Base-by-base conservation (phyloP, 2,329 filamentous ascomycete species). In the Cryphonectria nitschkei region DNA sequence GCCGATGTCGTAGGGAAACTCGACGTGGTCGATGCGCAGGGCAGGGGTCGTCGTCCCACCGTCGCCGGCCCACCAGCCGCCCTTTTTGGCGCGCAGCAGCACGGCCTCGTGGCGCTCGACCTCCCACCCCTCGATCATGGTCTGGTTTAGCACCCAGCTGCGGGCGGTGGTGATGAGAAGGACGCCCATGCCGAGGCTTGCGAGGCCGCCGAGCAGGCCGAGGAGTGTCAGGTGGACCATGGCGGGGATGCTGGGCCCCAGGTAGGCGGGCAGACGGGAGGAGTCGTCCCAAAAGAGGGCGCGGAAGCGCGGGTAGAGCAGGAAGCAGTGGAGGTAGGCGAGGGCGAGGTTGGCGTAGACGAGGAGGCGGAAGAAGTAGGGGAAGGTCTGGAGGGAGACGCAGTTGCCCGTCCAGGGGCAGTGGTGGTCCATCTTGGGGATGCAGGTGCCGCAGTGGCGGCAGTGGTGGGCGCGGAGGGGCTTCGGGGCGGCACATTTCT, bases 401-500 rank as follows among this genome's bases (percentile, higher is more conserved):
- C 93, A 97, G 81, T 95, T 95, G 72, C 82, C 84, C 3, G 92
- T 95, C 93, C 93, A 96, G 2, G 93, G 92, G 78, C 93, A 96
- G 82, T 97, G 93, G 81, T 94, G 92, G 81, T 95, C 92, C 92
- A 95, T 95, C 81, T 89, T 92, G 52, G 92, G 91, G 65, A 94
- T 88, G 80, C 92, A 94, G 75, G 90, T 88, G 74, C 84, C 84
- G 82, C 93, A 97, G 75, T 88, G 87, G 73, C 90, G 90, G 82
- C 93, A 97, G 83, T 97, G 93, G 84, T 96, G 93, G 1, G 93
- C 89, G 74, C 93, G 85, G 0, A 91, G 89, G 1, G 93, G 93
- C 77, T 96, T 96, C 16, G 89, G 89, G 46, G 88, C 87, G 64
- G 88, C 83, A 80, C 93, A 97, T 79, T 93, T 94, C 74, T 87